Evolutionary conservation across 164 flowering plant species (phyloP), one percentile per base, ranked within the genome.

Genomic region (Nymphaea colorata): DNA sequence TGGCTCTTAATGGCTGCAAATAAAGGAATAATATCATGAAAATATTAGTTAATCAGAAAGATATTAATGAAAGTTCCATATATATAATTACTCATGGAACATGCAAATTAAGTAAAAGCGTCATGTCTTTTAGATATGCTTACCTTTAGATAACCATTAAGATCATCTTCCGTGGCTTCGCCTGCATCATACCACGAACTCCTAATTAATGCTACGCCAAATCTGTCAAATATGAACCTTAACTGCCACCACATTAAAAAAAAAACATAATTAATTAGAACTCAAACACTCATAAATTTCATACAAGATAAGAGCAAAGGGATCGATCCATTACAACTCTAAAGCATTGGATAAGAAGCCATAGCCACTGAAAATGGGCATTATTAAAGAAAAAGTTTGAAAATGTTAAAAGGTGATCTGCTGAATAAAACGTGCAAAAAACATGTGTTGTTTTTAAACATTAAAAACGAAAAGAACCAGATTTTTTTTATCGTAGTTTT

Each of bases 101-200:
- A 51, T 10, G 57, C 36, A 51, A 51, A 64, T 4, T 55, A 11
- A 64, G n/a, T 25, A 25, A 25, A 25, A 25, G 36, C 36, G 36
- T 25, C 36, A 25, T 25, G 36, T 25, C 36, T 25, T 17, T 41
- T 25, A 25, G 36, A 10, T 17, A 2, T 61, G 11, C 64, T 72
- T 66, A 87, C 98, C 89, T 86, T 91, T 72, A 89, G 89, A 74
- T 91, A 91, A 61, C 95, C 98, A 47, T 81, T 64, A 25, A 94
- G 44, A 69, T 83, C 76, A 69, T 84, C 82, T 64, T 89, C 87
- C 14, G 82, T 78, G 60, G 86, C 78, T 74, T 79, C 74, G 63
- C 64, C 83, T 59, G 87, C 72, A 78, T 94, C 90, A 77, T 87
- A 86, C 95, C 96, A 94, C 15, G 97, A 81, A 76, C 69, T 84